These are phyloP conservation scores for Trichoderma gamsii DNA, from an alignment of 495 filamentous ascomycete species.

Conservation along the genomic window DNA sequence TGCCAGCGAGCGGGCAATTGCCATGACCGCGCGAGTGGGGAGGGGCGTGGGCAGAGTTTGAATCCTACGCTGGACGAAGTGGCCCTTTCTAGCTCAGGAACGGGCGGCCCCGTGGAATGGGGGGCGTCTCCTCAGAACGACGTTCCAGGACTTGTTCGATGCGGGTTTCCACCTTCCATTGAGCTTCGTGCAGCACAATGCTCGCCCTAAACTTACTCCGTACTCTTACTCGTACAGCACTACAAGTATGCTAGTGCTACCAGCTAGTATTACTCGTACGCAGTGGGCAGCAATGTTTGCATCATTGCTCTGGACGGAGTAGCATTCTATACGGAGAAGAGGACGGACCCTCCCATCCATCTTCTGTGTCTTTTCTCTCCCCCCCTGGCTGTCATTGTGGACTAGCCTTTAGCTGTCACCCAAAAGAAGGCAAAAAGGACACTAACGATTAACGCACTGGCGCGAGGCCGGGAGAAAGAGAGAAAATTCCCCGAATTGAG, in stretches of 20 bases:
- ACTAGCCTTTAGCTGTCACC: not conserved
- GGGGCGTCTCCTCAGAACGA: not conserved
- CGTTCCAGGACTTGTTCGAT: constrained; percentile 1
- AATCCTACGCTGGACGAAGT: not conserved
- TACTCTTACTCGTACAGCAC: not conserved
- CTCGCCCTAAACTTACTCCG: not conserved
- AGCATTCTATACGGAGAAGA: not conserved
- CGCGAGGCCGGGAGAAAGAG: not conserved
- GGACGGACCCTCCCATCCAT: not conserved
- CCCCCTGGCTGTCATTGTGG: not conserved
- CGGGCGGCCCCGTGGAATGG: constrained; percentile 1
- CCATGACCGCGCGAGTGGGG: not conserved
- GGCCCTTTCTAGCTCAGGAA: constrained; percentile 10
- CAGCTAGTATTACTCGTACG: not conserved
- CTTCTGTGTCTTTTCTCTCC: not conserved
- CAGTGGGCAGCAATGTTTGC: not conserved
- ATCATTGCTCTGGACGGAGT: too few relatives aligned
- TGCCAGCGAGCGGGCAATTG: constrained; percentile 6
- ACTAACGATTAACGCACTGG: constrained; percentile 4
- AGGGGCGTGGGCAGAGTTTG: not conserved
- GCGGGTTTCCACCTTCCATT: not conserved
- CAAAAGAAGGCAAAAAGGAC: not conserved
- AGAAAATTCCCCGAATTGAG: constrained; percentile 9
- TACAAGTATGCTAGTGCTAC: not conserved
- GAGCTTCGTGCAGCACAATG: not conserved